Evolutionary conservation across 176 grass and related monocot genomes (phyloP).

Genomic region (Tillandsia fasciculata): DNA sequence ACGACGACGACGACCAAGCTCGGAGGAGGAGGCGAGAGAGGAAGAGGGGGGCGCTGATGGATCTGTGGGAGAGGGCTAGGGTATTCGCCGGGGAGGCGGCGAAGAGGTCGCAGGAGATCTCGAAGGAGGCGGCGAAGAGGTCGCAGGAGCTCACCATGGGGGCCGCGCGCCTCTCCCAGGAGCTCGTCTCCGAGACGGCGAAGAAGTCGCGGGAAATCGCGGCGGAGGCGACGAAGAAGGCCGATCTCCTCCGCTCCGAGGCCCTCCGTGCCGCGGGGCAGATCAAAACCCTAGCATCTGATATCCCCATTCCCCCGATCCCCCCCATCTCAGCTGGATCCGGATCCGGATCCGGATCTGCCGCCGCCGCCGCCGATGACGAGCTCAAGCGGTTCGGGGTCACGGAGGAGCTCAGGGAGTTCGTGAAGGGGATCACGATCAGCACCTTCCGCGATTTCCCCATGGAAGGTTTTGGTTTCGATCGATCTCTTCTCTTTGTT

Average conservation of each 20-base stretch:
- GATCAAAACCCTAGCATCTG: conserved; percentile 83
- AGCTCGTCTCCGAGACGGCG: conserved; percentile 79
- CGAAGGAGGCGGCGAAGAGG: conserved; percentile 71
- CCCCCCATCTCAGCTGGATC: conserved; percentile 27
- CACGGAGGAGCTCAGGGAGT: conserved; percentile 82
- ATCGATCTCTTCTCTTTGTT: conserved; percentile 14
- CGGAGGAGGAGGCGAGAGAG: conserved; percentile 4
- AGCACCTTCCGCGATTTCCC: conserved; percentile 95
- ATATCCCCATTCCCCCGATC: conserved; percentile 61
- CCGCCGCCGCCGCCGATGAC: conserved; percentile 5
- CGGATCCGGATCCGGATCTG: neutral
- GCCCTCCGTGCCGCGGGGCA: conserved; percentile 45
- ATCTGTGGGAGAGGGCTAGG: conserved; percentile 83
- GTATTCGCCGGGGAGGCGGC: conserved; percentile 87
- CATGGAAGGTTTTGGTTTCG: conserved; percentile 48
- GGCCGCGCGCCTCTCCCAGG: conserved; percentile 43
- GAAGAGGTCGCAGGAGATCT: conserved; percentile 87
- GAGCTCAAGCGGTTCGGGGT: conserved; percentile 64
- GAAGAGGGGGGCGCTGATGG: conserved; percentile 38
- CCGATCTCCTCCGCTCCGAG: conserved; percentile 52
- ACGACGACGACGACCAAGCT: conserved; percentile 15
- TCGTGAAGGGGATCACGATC: conserved; percentile 83
- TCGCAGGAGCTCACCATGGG: conserved; percentile 31
- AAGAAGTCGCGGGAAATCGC: conserved; percentile 82
- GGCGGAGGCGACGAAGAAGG: conserved; percentile 87